Conservation (phyloP, 495 filamentous ascomycete genomes). For the Penicillium arizonense region DNA sequence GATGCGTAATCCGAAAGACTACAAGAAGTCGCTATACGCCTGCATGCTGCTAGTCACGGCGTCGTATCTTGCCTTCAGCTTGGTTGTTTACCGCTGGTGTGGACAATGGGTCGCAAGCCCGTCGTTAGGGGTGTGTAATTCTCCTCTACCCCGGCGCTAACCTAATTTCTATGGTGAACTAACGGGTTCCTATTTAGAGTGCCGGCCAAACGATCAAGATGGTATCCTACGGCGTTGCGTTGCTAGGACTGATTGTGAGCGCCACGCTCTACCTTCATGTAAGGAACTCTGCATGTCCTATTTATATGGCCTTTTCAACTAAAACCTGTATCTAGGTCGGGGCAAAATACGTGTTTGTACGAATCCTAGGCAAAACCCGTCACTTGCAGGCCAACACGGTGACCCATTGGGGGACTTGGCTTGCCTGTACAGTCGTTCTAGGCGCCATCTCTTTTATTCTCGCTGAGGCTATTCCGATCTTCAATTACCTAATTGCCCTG, state of each 20-base stretch:
- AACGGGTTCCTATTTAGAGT: constrained; percentile 25
- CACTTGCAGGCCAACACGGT: constrained; percentile 52
- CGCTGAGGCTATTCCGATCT: constrained; percentile 64
- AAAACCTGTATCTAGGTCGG: constrained; percentile 24
- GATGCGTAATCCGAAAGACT: constrained; percentile 65
- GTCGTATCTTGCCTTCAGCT: constrained; percentile 53
- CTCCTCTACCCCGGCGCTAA: background rate
- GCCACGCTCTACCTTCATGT: constrained; percentile 60
- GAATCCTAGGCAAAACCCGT: constrained; percentile 47
- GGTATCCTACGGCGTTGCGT: constrained; percentile 69
- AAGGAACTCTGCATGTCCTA: background rate
- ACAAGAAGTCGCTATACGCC: constrained; percentile 57
- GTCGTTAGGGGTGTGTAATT: constrained; percentile 50
- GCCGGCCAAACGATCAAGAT: constrained; percentile 61
- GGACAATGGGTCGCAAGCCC: constrained; percentile 64
- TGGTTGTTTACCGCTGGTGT: constrained; percentile 65
- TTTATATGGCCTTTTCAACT: background rate
- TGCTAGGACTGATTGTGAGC: constrained; percentile 53
- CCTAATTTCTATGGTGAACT: background rate
- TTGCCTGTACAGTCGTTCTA: constrained; percentile 48
- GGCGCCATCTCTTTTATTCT: constrained; percentile 61
- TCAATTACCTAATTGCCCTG: constrained; percentile 54
- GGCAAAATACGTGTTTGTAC: constrained; percentile 59
- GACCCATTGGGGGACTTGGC: constrained; percentile 45
- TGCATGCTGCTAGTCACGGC: constrained; percentile 58